Evolutionary conservation across 2,329 filamentous ascomycete genomes (phyloP).

Genomic region (Botryotinia narcissicola): DNA sequence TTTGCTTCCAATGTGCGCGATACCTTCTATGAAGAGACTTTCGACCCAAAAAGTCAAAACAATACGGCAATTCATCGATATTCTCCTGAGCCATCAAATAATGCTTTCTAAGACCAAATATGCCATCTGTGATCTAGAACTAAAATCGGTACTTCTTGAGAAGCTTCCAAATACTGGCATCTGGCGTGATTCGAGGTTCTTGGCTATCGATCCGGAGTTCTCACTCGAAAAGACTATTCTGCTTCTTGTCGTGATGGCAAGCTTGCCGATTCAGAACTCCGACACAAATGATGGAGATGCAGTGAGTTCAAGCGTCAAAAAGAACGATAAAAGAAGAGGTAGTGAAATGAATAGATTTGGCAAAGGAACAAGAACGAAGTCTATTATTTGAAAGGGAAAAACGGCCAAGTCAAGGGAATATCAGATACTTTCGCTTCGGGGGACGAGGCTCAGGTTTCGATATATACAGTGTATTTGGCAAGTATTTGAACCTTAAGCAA

Average conservation of each 20-base stretch:
- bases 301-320: background rate
- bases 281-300: background rate
- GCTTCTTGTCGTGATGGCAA: background rate
- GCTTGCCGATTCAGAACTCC: background rate
- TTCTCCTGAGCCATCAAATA: background rate
- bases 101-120: background rate
- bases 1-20: background rate
- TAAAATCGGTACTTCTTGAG: background rate
- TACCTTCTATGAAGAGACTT: background rate
- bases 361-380: background rate
- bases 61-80: background rate
- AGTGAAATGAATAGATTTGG: background rate
- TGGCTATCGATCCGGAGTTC: fast-evolving
- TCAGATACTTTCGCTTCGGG: background rate
- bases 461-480: background rate
- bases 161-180: background rate
- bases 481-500: background rate
- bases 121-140: background rate
- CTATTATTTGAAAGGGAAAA: background rate
- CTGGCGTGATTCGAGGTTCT: fast-evolving
- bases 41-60: background rate
- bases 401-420: background rate
- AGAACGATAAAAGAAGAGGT: background rate
- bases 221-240: background rate
- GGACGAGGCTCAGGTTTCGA: background rate